Evolutionary conservation across 176 grass and related monocot species (phyloP).

Genomic region (Oryza glaberrima): DNA sequence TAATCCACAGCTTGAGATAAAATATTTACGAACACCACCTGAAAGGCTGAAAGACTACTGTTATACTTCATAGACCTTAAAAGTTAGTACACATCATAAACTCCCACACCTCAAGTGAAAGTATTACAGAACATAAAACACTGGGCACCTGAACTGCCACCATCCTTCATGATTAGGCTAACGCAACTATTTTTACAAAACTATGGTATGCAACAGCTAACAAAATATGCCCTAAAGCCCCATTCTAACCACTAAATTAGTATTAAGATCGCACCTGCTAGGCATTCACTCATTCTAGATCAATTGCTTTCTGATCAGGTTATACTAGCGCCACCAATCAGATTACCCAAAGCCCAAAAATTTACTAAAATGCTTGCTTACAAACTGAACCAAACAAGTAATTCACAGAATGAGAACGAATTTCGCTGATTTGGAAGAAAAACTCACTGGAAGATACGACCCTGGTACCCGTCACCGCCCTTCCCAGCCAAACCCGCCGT

Average conservation of each 20-base stretch:
- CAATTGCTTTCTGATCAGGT: background rate
- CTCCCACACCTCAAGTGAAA: background rate
- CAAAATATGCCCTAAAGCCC: background rate
- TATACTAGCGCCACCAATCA: conserved; percentile 16
- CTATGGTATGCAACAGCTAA: background rate
- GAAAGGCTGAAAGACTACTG: background rate
- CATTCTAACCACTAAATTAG: background rate
- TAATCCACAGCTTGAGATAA: background rate
- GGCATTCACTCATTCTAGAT: background rate
- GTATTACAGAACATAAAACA: background rate
- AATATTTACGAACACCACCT: background rate
- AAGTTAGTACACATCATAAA: background rate
- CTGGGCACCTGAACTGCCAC: background rate
- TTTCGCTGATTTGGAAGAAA: conserved; percentile 16
- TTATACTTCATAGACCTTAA: background rate
- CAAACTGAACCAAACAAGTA: background rate
- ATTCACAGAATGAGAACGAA: background rate
- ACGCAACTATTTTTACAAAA: conserved; percentile 1
- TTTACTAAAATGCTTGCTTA: background rate
- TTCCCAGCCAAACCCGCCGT: conserved; percentile 16
- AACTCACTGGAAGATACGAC: conserved; percentile 94
- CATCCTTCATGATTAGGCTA: background rate
- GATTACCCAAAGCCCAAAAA: background rate
- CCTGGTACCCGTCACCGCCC: conserved; percentile 55
- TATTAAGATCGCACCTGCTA: background rate